Percentiles rank a stretch among this genome's conserved stretches.
Evolutionary conservation across 1,139 yeast species (phyloP).

Genomic region (Candida tetrigidarum): DNA sequence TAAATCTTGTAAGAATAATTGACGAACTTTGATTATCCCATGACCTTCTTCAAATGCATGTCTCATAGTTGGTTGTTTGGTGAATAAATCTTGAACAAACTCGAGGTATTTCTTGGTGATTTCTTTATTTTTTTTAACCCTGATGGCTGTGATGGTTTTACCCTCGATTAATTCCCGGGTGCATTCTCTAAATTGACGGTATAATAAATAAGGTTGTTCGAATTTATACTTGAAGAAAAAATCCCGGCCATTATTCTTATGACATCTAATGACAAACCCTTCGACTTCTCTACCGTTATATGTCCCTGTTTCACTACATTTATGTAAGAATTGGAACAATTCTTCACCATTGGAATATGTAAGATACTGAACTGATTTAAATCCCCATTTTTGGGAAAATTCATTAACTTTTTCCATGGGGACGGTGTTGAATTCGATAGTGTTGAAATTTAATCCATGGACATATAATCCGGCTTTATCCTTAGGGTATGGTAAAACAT

Average conservation of each 20-base stretch:
- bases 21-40: slow-evolving; percentile 76
- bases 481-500: slow-evolving; percentile 73
- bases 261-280: slow-evolving; percentile 89
- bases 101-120: slow-evolving; percentile 71
- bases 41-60: slow-evolving; percentile 56
- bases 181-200: slow-evolving; percentile 88
- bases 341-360: slow-evolving; percentile 37
- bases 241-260: slow-evolving; percentile 39
- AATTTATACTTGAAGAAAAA: slow-evolving; percentile 93
- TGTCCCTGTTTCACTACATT: slow-evolving; percentile 68
- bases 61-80: slow-evolving; percentile 45
- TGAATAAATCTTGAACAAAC: slow-evolving; percentile 61
- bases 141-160: slow-evolving; percentile 45
- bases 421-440: slow-evolving; percentile 63
- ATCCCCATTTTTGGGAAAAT: slow-evolving; percentile 77
- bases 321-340: slow-evolving; percentile 56
- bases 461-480: slow-evolving; percentile 81
- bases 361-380: slow-evolving; percentile 57
- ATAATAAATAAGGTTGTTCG: slow-evolving; percentile 92
- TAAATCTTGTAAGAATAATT: slow-evolving; percentile 58
- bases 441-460: slow-evolving; percentile 84
- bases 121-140: slow-evolving; percentile 51
- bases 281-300: slow-evolving; percentile 78
- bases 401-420: slow-evolving; percentile 60
- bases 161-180: slow-evolving; percentile 62